A percentile compares a stretch with the other conserved stretches of the same genome.
These are phyloP conservation scores for Coniochaeta prunicola DNA, from an alignment of 2,329 filamentous ascomycete genomes.

Conservation along the genomic window DNA sequence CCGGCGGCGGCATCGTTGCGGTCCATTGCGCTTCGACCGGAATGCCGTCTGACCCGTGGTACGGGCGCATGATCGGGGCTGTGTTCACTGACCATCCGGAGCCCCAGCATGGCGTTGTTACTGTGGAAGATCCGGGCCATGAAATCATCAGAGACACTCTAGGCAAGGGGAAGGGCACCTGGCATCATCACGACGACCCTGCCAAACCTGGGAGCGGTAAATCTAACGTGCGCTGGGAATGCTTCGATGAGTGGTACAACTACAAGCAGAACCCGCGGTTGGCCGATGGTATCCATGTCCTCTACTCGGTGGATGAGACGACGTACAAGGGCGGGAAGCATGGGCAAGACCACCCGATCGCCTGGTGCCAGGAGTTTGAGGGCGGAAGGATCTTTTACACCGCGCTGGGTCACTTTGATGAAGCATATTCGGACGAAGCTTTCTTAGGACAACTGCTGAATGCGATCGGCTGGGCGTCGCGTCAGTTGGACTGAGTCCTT, in stretches of 20 bases:
- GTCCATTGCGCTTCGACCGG: constrained; percentile 30
- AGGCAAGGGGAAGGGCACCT: constrained; percentile 1
- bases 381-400: constrained; percentile 32
- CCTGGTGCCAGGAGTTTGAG: constrained; percentile 31
- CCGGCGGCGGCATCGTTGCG: constrained; percentile 30
- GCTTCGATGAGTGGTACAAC: constrained; percentile 37
- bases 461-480: constrained; percentile 17
- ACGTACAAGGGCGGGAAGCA: constrained; percentile 26
- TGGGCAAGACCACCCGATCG: constrained; percentile 29
- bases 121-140: constrained; percentile 20
- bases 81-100: constrained; percentile 29
- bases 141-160: constrained; percentile 16
- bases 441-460: constrained; percentile 17
- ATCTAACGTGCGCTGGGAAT: constrained; percentile 15
- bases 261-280: constrained; percentile 23
- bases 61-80: constrained; percentile 28
- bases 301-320: constrained; percentile 27
- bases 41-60: constrained; percentile 25
- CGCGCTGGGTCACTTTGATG: constrained; percentile 32
- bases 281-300: constrained; percentile 19
- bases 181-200: not conserved
- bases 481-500: not conserved
- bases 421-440: constrained; percentile 27
- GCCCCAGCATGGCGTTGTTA: constrained; percentile 24
- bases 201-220: not conserved